Base-by-base conservation (phyloP, 257 asterid genomes). In the Fraxinus cuspidata region DNA sequence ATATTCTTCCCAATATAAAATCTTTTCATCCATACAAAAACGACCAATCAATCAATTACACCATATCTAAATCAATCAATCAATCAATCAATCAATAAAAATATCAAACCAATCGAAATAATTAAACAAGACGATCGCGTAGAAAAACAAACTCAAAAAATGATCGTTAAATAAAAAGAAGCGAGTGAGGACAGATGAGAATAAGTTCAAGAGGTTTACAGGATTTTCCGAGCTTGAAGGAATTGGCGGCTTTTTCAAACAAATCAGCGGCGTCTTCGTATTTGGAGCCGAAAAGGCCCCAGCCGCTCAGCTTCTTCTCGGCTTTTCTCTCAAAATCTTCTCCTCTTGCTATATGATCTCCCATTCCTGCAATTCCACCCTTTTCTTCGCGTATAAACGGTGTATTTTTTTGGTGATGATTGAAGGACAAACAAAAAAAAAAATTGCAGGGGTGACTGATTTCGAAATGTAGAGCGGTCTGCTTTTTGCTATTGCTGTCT, bases 211-310 rank as follows among this genome's bases (percentile, higher is more conserved):
- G 68, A 2, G 5, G 31, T 28, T 15, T 84, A 93, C 98, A 95
- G 73, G 99, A 90, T 91, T 95, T 95, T 81, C 92, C 97, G 86
- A 95, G 96, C 80, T 95, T 95, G 92, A 74, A 95, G 40, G 92
- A 79, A 84, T 91, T 93, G 82, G 96, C 99, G 58, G 99, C 98
- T 86, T 89, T 93, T 25, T 95, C 99, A 81, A 74, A 91, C 56
- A 92, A 89, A 21, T 93, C 99, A 74, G 97, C 89, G 4, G 99
- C 99, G 75, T 92, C 98, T 85, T 92, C 99, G 76, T 82, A 73
- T 84, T 92, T 95, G 83, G 97, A 91, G 74, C 97, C 90, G 84
- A 95, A 95, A 53, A 95, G 16, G 25, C 82, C 93, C 99, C 99
- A 95, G 60, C 98, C 92, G 74, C 81, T 77, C 25, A 95, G 96